Percentiles rank a stretch among this genome's conserved stretches.
Conservation (phyloP, 306 rosid species). For the Pyrus pyrifolia region DNA sequence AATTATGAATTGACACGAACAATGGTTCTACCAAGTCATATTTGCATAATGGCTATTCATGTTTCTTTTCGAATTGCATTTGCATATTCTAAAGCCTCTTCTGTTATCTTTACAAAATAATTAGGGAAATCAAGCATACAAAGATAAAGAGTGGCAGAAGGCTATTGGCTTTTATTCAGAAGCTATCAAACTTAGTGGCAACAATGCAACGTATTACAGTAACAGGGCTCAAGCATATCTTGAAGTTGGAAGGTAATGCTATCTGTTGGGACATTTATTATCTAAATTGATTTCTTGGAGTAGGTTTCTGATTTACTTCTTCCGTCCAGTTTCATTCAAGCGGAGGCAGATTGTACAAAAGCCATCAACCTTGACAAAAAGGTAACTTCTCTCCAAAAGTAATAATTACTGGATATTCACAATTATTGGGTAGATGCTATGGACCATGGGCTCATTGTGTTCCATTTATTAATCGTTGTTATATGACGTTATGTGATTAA, state of each 20-base stretch:
- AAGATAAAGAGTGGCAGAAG: constrained; percentile 86
- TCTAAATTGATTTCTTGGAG: constrained; percentile 9
- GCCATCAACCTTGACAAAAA: constrained; percentile 84
- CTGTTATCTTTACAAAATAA: not conserved
- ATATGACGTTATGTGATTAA: not conserved
- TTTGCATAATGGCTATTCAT: not conserved
- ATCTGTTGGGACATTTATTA: constrained; percentile 4
- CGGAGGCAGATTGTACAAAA: constrained; percentile 78
- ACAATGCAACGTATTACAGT: constrained; percentile 80
- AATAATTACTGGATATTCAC: not conserved
- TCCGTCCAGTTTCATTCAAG: constrained; percentile 58
- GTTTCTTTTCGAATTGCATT: not conserved
- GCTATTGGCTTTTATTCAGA: constrained; percentile 82
- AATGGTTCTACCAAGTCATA: not conserved
- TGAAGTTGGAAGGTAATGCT: constrained; percentile 65
- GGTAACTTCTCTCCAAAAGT: constrained; percentile 33
- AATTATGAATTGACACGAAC: not conserved
- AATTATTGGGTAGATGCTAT: not conserved
- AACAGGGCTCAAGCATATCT: constrained; percentile 92
- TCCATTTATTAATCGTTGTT: not conserved
- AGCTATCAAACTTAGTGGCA: constrained; percentile 76
- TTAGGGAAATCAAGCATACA: constrained; percentile 92
- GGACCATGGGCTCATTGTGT: not conserved
- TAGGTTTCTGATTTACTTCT: constrained; percentile 21
- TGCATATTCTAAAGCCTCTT: not conserved